Evolutionary conservation across 371 early-diverging fungal species (phyloP).

Genomic region (Entomophthora muscae): DNA sequence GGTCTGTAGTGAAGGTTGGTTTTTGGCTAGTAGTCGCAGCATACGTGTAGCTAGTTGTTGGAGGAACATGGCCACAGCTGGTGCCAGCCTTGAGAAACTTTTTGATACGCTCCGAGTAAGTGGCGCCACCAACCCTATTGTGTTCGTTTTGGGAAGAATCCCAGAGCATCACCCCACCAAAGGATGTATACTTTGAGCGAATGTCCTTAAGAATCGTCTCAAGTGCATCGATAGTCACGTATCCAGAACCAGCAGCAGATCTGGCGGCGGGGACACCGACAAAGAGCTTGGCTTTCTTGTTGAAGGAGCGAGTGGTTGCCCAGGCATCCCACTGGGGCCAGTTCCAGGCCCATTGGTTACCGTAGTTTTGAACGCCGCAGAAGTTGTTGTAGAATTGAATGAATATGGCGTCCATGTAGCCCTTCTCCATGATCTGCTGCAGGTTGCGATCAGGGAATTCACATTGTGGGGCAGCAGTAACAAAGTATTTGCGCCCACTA

Average conservation of each 20-base stretch:
- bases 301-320: slow-evolving; percentile 27
- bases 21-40: neutral
- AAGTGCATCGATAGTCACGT: slow-evolving; percentile 20
- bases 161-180: slow-evolving; percentile 33
- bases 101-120: slow-evolving; percentile 2
- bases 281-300: slow-evolving; percentile 35
- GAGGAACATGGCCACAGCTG: neutral
- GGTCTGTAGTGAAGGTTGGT: no score
- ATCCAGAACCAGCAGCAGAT: slow-evolving; percentile 32
- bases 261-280: slow-evolving; percentile 39
- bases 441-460: slow-evolving; percentile 30
- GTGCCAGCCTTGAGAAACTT: neutral
- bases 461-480: slow-evolving; percentile 57
- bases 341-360: slow-evolving; percentile 22
- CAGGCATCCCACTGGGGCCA: slow-evolving; percentile 40
- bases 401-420: slow-evolving; percentile 23
- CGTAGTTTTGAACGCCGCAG: slow-evolving; percentile 28
- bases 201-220: slow-evolving; percentile 19
- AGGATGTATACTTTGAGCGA: slow-evolving; percentile 3
- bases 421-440: slow-evolving; percentile 11
- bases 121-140: neutral
- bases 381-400: slow-evolving; percentile 63
- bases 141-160: slow-evolving; percentile 19
- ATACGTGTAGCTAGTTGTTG: neutral
- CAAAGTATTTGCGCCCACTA: slow-evolving; percentile 29